A percentile compares a stretch with the other conserved stretches of the same genome.
phyloP scores from a whole-genome alignment of 345 rosid genomes.

The Ailanthus altissimus region DNA sequence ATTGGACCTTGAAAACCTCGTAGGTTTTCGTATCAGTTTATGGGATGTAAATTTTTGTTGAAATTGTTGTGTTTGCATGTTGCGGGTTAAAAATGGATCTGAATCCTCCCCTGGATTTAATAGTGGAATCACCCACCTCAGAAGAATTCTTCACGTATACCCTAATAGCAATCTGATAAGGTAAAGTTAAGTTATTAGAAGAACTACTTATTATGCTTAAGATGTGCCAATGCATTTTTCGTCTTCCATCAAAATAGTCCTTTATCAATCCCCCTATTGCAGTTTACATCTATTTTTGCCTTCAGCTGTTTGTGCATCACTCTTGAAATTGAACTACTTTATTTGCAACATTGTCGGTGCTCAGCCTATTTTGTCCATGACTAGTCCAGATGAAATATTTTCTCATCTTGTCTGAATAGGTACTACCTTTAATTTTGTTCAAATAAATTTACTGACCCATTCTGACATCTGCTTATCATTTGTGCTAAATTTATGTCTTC shows the following conservation, averaged over 20 bases:
- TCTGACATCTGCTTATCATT: background rate
- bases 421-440: background rate
- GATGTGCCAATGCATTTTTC: background rate
- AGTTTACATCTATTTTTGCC: slow-evolving; percentile 4
- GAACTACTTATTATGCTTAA: slow-evolving; percentile 4
- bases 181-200: slow-evolving; percentile 35
- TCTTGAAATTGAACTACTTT: background rate
- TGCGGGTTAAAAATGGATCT: slow-evolving; percentile 72
- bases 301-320: slow-evolving; percentile 4
- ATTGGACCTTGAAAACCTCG: slow-evolving; percentile 7
- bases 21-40: slow-evolving; percentile 1
- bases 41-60: slow-evolving; percentile 8
- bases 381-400: background rate
- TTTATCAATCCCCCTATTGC: background rate
- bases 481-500: background rate
- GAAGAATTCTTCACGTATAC: slow-evolving; percentile 70
- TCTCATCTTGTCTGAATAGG: background rate
- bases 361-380: background rate
- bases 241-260: background rate
- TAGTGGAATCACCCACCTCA: slow-evolving; percentile 73
- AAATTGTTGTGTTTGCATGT: slow-evolving; percentile 19
- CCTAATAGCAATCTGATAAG: slow-evolving; percentile 80
- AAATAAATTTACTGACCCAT: background rate
- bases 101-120: slow-evolving; percentile 61
- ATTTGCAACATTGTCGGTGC: background rate